Base-by-base conservation (phyloP, 768 basidiomycete species). In the Leucocoprinus sp. region DNA sequence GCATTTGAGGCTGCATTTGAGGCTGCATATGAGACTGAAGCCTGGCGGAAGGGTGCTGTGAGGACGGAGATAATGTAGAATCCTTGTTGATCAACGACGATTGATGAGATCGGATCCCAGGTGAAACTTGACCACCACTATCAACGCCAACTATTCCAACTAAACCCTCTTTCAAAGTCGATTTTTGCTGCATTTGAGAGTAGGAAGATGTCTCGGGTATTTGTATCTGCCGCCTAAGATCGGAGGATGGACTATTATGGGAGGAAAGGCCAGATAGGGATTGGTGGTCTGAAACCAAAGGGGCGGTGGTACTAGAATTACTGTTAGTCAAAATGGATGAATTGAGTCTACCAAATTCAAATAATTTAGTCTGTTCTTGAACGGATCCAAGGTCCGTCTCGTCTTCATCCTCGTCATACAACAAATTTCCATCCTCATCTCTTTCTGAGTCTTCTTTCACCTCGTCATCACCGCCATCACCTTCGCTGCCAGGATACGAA, bases 401-500 rank as follows among this genome's bases (percentile, higher is more conserved):
- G 43, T 67, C 69, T 15, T 62, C 69, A 26, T 58, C 53, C 19
- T 60, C 63, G 31, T 14, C 31, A 31, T 31, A 31, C n/a, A 31
- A 31, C n/a, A 31, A n/a, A 14, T 14, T 31, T 12, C 31, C 31
- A 31, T 67, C 69, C 14, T 61, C 69, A 23, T 58, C 53, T 21
- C 60, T 63, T 26, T 66, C 64, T 29, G 70, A 68, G 15, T 61
- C 60, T 31, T 70, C 74, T 22, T 66, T 64, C 36, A 65, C 65
- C n/a, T 60, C 64, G 35, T 66, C 66, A 17, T 70, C 68, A 21
- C 66, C 69, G 18, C 61, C 62, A 29, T 66, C 71, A 45, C 68
- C 70, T 28, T 70, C 71, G 24, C 75, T 77, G 15, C 71, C 76
- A 64, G 85, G 62, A 55, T 88, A 84, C 40, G 86, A 64, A 57